These are phyloP conservation scores for Mayamaea pseudoterrestris DNA, from an alignment of 108 stramenopile species.

Conservation along the genomic window DNA sequence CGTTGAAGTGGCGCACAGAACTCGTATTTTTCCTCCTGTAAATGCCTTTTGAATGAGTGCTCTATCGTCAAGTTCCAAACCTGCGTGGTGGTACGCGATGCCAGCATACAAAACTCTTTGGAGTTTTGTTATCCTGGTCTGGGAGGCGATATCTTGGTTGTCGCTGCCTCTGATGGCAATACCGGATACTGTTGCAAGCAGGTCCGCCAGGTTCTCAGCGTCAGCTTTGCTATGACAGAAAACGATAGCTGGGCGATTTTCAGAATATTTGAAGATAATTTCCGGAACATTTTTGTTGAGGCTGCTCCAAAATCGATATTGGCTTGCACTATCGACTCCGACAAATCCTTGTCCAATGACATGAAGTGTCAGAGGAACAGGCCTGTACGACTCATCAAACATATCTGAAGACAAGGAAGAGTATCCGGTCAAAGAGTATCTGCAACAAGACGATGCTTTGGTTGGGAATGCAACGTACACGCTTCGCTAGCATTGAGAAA, in stretches of 20 bases:
- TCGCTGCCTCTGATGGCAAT: conserved; percentile 7
- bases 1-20: conserved; percentile 90
- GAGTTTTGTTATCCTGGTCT: conserved; percentile 30
- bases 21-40: conserved; percentile 41
- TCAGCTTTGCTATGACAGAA: conserved; percentile 94
- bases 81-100: conserved; percentile 86
- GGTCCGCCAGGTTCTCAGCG: conserved; percentile 56
- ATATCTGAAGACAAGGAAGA: too few species aligned
- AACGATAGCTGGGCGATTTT: conserved; percentile 76
- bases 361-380: conserved; percentile 76
- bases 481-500: conserved; percentile 77
- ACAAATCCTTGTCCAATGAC: conserved; percentile 53
- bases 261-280: conserved; percentile 58
- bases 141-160: conserved; percentile 11
- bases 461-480: too few species aligned
- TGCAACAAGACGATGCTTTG: too few species aligned
- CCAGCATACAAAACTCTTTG: conserved; percentile 56
- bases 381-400: conserved; percentile 87
- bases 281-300: conserved; percentile 62
- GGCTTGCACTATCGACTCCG: conserved; percentile 42
- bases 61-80: conserved; percentile 57
- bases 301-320: conserved; percentile 76
- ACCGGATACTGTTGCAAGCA: conserved; percentile 31
- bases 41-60: conserved; percentile 71
- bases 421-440: too few species aligned